Evolutionary conservation across 345 rosid species (phyloP), one percentile per base, ranked within the genome.

Genomic region (Populus simonii): DNA sequence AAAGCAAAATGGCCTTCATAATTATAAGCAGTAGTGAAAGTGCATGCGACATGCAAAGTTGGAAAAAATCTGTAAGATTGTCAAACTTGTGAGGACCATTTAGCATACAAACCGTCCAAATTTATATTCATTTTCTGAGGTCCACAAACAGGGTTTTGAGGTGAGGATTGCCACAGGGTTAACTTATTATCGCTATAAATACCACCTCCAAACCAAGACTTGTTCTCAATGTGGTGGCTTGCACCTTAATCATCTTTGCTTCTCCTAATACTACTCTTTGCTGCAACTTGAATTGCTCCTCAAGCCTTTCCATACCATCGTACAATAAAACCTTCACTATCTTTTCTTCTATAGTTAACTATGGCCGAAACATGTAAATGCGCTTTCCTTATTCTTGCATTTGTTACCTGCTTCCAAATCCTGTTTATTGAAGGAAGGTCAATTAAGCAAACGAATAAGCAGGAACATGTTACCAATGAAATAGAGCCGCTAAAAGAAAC

Each of bases 401-500:
- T 87, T 25, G 11, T 83, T 33, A 41, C 65, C 53, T 76, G 47
- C 83, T 74, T 49, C 63, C 82, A 78, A 71, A 12, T 84, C 80
- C 63, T 79, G 23, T 72, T 53, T 20, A 69, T 69, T 2, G 82
- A 81, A 66, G 90, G 83, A 45, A 85, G 92, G 79, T 39, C 35
- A 45, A 5, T 89, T 3, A 87, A 76, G 73, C 78, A 79, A 16
- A 31, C 20, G 49, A 73, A 31, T 23, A 41, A 57, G 62, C 66
- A 65, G 27, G 55, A 71, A 35, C 10, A 16, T 15, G 38, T 15
- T 31, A n/a, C 53, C 45, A 3, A 11, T 38, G 8, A 25, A 57
- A 16, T 35, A 67, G 39, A 36, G 12, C 38, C 68, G 43, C 35
- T 4, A 31, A 69, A 73, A 38, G 35, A 57, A 35, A 16, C 66